Evolutionary conservation across 1,284 basidiomycete species (phyloP).

Genomic region (Sporisorium exsertum): DNA sequence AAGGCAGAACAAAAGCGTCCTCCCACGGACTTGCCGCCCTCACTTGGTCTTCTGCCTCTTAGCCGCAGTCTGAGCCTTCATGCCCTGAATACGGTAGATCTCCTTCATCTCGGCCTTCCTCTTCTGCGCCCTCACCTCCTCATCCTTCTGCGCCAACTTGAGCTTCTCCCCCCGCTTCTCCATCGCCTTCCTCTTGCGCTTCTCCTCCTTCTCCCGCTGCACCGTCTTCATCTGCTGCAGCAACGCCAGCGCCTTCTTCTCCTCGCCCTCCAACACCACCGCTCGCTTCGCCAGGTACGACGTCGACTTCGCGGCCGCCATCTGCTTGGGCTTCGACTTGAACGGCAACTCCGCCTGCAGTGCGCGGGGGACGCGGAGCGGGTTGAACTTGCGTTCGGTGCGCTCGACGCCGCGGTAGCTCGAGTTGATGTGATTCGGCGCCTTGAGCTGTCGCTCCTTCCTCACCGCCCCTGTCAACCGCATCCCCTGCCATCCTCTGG

Average conservation of each 20-base stretch:
- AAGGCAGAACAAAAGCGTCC: no score
- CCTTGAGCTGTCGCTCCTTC: constrained; percentile 83
- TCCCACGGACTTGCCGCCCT: neutral
- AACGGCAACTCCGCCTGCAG: constrained; percentile 90
- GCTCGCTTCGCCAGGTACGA: constrained; percentile 75
- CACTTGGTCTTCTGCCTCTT: constrained; percentile 60
- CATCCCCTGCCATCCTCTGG: constrained; percentile 77
- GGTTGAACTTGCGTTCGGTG: constrained; percentile 84
- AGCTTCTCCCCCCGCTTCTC: constrained; percentile 37
- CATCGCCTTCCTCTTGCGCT: constrained; percentile 73
- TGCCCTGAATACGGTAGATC: constrained; percentile 58
- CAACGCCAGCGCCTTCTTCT: constrained; percentile 90
- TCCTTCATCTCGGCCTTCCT: constrained; percentile 64
- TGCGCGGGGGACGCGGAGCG: constrained; percentile 87
- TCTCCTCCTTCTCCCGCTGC: constrained; percentile 87
- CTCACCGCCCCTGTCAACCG: constrained; percentile 93
- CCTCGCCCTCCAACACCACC: constrained; percentile 92
- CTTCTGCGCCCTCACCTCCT: constrained; percentile 49
- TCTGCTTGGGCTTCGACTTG: constrained; percentile 88
- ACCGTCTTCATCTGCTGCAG: constrained; percentile 94
- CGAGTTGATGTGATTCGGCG: constrained; percentile 83
- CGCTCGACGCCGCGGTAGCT: constrained; percentile 82
- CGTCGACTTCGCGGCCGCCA: constrained; percentile 73
- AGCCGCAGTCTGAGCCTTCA: constrained; percentile 52
- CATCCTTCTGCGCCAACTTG: constrained; percentile 50